Conservation (phyloP, 2,329 filamentous ascomycete genomes). For the Pezicula carpinea region DNA sequence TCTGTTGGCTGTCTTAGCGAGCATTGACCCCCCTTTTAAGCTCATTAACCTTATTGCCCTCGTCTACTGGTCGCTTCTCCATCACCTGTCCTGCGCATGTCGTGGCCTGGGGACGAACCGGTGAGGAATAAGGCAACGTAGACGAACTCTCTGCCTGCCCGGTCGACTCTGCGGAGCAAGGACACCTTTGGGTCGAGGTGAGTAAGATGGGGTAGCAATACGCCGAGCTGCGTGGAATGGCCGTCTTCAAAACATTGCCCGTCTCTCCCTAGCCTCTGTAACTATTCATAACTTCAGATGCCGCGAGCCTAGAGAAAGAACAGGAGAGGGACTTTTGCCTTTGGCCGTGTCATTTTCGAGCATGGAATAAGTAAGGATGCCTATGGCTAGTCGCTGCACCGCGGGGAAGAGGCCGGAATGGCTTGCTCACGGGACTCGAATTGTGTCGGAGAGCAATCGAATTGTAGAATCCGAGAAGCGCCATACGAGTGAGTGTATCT, state of each 20-base stretch:
- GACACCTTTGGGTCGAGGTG: not conserved
- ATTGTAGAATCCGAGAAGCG: too few species aligned
- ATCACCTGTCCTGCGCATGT: not conserved
- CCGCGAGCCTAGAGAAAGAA: too few species aligned
- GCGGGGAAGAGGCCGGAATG: too few species aligned
- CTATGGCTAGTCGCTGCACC: too few species aligned
- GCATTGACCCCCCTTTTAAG: not conserved
- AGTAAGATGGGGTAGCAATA: slow-evolving; percentile 10
- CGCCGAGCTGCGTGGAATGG: slow-evolving; percentile 5
- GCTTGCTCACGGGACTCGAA: too few species aligned
- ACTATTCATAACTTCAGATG: too few species aligned
- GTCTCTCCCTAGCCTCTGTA: too few species aligned
- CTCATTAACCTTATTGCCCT: slow-evolving; percentile 1
- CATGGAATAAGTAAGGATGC: too few species aligned
- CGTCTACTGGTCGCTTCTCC: not conserved
- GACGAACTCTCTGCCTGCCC: not conserved
- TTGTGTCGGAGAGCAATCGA: too few species aligned
- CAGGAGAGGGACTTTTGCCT: too few species aligned
- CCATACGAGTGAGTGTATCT: too few species aligned
- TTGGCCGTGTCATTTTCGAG: too few species aligned
- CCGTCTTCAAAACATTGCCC: not conserved
- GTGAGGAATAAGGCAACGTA: not conserved
- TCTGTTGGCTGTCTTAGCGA: slow-evolving; percentile 4
- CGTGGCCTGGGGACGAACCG: slow-evolving; percentile 1
- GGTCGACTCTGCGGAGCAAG: not conserved